Evolutionary conservation across 768 basidiomycete species (phyloP), one percentile per base, ranked within the genome.

Genomic region (Rhodotorula paludigena): DNA sequence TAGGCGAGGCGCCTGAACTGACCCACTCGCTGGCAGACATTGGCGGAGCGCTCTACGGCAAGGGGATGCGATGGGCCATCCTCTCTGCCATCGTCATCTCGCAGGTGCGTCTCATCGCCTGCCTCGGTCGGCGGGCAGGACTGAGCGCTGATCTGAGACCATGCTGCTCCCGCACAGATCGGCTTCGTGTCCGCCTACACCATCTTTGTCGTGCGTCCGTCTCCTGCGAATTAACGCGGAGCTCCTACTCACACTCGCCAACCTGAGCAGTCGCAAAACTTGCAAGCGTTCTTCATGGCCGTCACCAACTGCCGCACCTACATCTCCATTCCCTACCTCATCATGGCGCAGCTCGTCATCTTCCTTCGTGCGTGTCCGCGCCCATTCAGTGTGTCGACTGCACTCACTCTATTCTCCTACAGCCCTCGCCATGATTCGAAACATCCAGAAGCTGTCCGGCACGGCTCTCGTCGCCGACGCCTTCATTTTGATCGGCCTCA

Each of bases 381-480:
- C 38, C 14, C n/a, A 4, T 44, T 20, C 32, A 18, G 39, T 2
- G 25, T 30, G 33, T 20, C 30, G 35, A 2, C 21, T 54, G 39
- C 23, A 11, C 38, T 54, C 23, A 28, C 42, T 9, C 5, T 4
- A 0, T 42, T 20, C 18, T n/a, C 23, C 44, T 23, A 8, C 58
- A 74, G 73, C 96, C 0, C 80, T 96, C 58, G 89, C 86, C 8
- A 86, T 99, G 69, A 83, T 98, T 61, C 85, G 96, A 38, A 90
- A 96, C 79, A 83, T 99, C n/a, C 89, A 93, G 36, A 96, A 93
- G 79, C 84, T 99, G 42, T 92, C 90, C 73, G 86, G 87, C 3
- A 89, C 93, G 0, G 94, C 92, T 6, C 85, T 99, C 57, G 77
- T 96, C 36, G 96, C 96, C 3, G 96, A 99, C 77, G 92, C 81